Base-by-base conservation (phyloP, 345 rosid species). In the Streptanthus diversifolius region DNA sequence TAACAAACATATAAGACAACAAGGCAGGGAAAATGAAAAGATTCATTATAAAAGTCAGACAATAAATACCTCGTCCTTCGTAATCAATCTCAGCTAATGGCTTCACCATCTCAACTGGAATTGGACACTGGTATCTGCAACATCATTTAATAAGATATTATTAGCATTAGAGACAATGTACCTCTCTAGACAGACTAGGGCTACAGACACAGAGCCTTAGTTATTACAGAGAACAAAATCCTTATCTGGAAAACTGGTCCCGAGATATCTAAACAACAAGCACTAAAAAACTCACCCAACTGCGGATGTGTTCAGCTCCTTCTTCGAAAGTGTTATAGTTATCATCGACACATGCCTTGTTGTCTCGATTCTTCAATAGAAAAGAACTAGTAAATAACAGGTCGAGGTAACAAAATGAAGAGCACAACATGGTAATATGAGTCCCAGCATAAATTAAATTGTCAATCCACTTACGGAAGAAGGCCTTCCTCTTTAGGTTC, bases 401-500 rank as follows among this genome's bases (percentile, higher is more conserved):
- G 22, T n/a, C 40, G 1, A 22, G 29, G 44, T n/a, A 60, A 53
- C 13, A 53, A 22, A 24, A 41, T 6, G 2, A 49, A 48, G 53
- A 66, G 12, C 24, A 33, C 27, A 54, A 27, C 35, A 75, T 29
- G 27, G 35, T 52, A 40, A 57, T 8, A 52, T 3, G 8, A 27
- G 55, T 15, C 15, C 30, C 2, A 32, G 27, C n/a, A 47, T 12
- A 58, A 24, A 56, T 9, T 1, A 45, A 65, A 45, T 56, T 58
- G 36, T 52, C 1, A 7, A 19, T 29, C 57, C 51, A 27, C 95
- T 78, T 86, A 95, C 99, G 95, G 89, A 12, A 87, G 87, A 61
- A 95, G 99, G 71, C 99, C 99, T 85, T 95, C 99, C 77, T 95
- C 99, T 22, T 83, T 74, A 62, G 99, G 99, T 73, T 89, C 99